Evolutionary conservation across 2,329 filamentous ascomycete genomes (phyloP).

Genomic region (Alternaria burnsii): DNA sequence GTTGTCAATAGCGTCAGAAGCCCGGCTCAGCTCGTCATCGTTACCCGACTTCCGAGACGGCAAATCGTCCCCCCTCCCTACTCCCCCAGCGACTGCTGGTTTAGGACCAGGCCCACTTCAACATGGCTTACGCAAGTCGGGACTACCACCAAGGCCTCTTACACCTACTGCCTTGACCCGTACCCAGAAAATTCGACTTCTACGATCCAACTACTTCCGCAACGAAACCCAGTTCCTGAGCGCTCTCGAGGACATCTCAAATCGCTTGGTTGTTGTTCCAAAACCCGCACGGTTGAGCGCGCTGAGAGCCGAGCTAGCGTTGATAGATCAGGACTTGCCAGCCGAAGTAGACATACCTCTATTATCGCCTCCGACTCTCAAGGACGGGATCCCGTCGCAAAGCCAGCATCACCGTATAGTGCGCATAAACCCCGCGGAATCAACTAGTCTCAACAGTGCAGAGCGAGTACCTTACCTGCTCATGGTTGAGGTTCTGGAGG

Average conservation of each 20-base stretch:
- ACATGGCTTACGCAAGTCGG: constrained; percentile 59
- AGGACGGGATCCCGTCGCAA: constrained; percentile 75
- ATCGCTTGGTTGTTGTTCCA: constrained; percentile 81
- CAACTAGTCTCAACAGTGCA: constrained; percentile 85
- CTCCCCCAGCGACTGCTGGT: constrained; percentile 53
- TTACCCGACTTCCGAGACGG: constrained; percentile 69
- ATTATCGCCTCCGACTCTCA: constrained; percentile 78
- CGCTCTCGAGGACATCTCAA: constrained; percentile 83
- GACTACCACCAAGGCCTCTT: constrained; percentile 64
- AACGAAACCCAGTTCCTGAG: constrained; percentile 82
- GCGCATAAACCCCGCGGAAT: constrained; percentile 81
- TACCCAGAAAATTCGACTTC: constrained; percentile 73
- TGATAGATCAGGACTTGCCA: constrained; percentile 82
- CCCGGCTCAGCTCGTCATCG: constrained; percentile 72
- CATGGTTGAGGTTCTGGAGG: constrained; percentile 82
- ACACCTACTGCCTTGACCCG: constrained; percentile 69
- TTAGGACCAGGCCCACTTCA: constrained; percentile 45
- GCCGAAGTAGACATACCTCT: constrained; percentile 85
- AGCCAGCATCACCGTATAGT: constrained; percentile 85
- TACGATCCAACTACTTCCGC: constrained; percentile 84
- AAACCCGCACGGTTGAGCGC: constrained; percentile 84
- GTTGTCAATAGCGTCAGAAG: constrained; percentile 66
- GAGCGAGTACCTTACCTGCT: constrained; percentile 86
- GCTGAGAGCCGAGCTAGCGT: constrained; percentile 78
- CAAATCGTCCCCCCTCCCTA: constrained; percentile 49